Conservation (phyloP, 2,329 filamentous ascomycete genomes). For the Colletotrichum sp. region DNA sequence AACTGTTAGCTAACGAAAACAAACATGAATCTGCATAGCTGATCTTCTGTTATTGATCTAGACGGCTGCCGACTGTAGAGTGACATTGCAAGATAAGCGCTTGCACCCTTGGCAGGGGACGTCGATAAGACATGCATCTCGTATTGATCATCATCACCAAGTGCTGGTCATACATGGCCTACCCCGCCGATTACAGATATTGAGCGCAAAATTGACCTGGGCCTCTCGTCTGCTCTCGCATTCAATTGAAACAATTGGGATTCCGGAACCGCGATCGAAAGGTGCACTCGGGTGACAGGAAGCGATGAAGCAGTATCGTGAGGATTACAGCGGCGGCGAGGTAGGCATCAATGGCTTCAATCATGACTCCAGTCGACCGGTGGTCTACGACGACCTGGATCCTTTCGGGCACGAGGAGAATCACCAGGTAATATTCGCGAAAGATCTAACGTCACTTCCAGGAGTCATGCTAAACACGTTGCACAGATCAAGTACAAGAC, state of each 20-base stretch:
- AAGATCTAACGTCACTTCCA: no score
- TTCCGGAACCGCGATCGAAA: not conserved
- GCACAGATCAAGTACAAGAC: slow-evolving; percentile 56
- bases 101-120: not conserved
- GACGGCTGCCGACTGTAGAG: not conserved
- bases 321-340: not conserved
- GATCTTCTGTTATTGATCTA: not conserved
- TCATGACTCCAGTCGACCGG: not conserved
- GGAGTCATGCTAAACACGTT: not conserved
- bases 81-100: not conserved
- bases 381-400: slow-evolving; percentile 16
- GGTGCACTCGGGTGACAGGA: not conserved
- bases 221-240: not conserved
- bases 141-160: not conserved
- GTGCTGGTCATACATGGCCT: not conserved
- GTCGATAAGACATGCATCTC: not conserved
- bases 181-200: not conserved
- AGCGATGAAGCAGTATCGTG: not conserved
- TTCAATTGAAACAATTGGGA: not conserved
- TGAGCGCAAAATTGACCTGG: not conserved
- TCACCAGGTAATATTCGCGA: not conserved
- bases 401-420: slow-evolving; percentile 17
- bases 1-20: not conserved
- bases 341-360: not conserved
- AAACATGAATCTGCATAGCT: not conserved